Percentiles rank a stretch among this genome's conserved stretches.
Evolutionary conservation across 257 asterid species (phyloP).

Genomic region (Nicotiana attenuata): DNA sequence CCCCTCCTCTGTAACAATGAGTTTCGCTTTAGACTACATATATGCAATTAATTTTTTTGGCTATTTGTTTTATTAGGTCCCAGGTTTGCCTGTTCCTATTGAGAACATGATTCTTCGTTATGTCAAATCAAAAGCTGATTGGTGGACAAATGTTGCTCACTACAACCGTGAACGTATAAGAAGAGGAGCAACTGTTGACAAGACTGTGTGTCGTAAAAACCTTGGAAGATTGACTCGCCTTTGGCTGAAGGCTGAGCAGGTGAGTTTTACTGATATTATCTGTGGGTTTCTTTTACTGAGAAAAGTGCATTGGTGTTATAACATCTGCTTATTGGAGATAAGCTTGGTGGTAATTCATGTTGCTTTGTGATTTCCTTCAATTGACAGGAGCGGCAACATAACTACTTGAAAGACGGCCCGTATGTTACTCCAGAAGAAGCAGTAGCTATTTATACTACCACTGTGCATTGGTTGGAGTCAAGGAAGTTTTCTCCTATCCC

Average conservation of each 20-base stretch:
- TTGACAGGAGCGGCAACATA: conserved; percentile 89
- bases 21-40: not conserved
- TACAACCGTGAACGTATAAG: conserved; percentile 97
- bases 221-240: conserved; percentile 99
- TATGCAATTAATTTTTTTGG: not conserved
- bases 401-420: conserved; percentile 93
- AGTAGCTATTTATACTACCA: conserved; percentile 94
- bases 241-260: conserved; percentile 99
- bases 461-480: conserved; percentile 99
- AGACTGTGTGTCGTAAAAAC: conserved; percentile 98
- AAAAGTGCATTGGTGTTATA: not conserved
- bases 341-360: not conserved
- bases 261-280: conserved; percentile 10
- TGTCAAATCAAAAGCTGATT: conserved; percentile 98
- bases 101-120: conserved; percentile 99
- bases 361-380: not conserved
- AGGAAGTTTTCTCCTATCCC: conserved; percentile 97
- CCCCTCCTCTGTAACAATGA: not conserved
- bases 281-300: not conserved
- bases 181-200: conserved; percentile 99
- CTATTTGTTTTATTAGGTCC: conserved; percentile 44
- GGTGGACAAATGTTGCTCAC: conserved; percentile 99
- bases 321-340: not conserved
- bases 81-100: conserved; percentile 97
- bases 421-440: conserved; percentile 99